Conservation (phyloP, 2,329 filamentous ascomycete species). For the Claviceps maximensis region DNA sequence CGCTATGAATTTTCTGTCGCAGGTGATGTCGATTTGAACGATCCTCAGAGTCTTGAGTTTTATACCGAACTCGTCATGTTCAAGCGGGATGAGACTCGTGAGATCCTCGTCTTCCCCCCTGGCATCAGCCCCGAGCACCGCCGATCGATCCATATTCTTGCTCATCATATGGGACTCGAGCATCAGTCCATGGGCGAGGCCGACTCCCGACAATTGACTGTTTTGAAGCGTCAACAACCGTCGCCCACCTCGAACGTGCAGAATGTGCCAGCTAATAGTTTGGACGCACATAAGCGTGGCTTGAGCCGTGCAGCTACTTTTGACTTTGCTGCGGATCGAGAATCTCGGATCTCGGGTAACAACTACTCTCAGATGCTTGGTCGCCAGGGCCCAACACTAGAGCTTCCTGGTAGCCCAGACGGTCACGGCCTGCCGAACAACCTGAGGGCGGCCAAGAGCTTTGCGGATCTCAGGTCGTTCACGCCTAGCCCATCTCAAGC, state of each 20-base stretch:
- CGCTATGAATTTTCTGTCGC: not conserved
- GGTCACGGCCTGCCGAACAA: constrained; percentile 54
- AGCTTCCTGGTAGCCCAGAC: constrained; percentile 70
- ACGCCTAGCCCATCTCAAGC: constrained; percentile 82
- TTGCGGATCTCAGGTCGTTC: constrained; percentile 87
- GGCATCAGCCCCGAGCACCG: constrained; percentile 72
- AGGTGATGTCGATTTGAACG: constrained; percentile 77
- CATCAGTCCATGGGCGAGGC: constrained; percentile 83
- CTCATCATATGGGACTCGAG: constrained; percentile 86
- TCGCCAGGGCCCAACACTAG: constrained; percentile 73
- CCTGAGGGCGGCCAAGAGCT: constrained; percentile 87
- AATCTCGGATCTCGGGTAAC: constrained; percentile 48
- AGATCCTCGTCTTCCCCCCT: constrained; percentile 73
- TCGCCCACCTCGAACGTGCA: constrained; percentile 42
- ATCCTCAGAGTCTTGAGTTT: constrained; percentile 72
- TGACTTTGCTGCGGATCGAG: constrained; percentile 77
- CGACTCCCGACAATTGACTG: constrained; percentile 79
- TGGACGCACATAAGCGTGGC: constrained; percentile 68
- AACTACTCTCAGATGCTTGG: constrained; percentile 62
- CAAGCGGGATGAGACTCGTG: constrained; percentile 63
- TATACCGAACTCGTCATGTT: constrained; percentile 87
- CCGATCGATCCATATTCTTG: constrained; percentile 82
- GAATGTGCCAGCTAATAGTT: constrained; percentile 46
- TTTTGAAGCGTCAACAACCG: constrained; percentile 55
- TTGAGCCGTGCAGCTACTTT: constrained; percentile 93